These are phyloP conservation scores for Nakazawaea ernobii DNA, from an alignment of 805 yeast genomes.

Conservation along the genomic window DNA sequence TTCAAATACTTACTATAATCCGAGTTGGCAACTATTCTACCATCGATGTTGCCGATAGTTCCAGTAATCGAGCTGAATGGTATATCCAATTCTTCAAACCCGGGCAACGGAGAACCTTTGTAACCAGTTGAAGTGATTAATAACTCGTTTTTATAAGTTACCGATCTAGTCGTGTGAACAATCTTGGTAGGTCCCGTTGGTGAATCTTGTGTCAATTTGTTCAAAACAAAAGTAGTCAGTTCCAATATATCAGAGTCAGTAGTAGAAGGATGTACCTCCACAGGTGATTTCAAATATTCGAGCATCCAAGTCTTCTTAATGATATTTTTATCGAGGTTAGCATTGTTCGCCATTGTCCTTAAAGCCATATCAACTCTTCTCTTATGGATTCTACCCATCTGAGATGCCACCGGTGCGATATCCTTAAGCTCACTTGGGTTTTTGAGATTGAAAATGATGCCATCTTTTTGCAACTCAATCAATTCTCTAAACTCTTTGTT, in stretches of 20 bases:
- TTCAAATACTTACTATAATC: constrained; percentile 12
- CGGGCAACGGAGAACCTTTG: constrained; percentile 58
- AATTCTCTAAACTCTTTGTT: constrained; percentile 89
- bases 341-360: constrained; percentile 23
- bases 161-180: constrained; percentile 29
- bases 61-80: constrained; percentile 41
- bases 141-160: constrained; percentile 46
- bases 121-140: constrained; percentile 83
- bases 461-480: constrained; percentile 48
- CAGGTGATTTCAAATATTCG: constrained; percentile 65
- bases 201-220: constrained; percentile 35
- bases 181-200: constrained; percentile 28
- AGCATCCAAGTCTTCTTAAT: constrained; percentile 51
- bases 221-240: constrained; percentile 44
- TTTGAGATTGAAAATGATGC: constrained; percentile 41
- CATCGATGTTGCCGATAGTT: constrained; percentile 38
- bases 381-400: constrained; percentile 50
- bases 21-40: constrained; percentile 30
- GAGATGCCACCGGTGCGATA: constrained; percentile 21
- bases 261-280: constrained; percentile 36
- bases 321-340: constrained; percentile 2
- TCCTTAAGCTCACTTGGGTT: constrained; percentile 31
- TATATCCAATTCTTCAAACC: constrained; percentile 44
- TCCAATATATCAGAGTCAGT: constrained; percentile 31
- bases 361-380: constrained; percentile 60